Conservation (phyloP, 306 rosid genomes). For the Oemleria cerasiformis region DNA sequence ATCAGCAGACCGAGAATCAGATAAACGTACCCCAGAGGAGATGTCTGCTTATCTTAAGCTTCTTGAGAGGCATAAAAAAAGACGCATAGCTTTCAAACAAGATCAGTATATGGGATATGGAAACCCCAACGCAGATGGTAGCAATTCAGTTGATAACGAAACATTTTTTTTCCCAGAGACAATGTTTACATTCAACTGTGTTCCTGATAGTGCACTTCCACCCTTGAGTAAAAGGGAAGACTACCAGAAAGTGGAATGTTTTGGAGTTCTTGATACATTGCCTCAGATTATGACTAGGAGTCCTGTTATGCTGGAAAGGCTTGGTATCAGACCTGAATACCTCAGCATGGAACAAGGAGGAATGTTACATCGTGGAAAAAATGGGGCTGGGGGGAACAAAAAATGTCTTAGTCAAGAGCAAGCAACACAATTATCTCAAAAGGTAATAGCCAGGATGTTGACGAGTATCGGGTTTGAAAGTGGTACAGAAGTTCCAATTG, state of each 20-base stretch:
- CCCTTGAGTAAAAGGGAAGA: conserved; percentile 38
- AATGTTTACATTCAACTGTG: conserved; percentile 61
- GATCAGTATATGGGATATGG: conserved; percentile 47
- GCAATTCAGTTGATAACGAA: conserved; percentile 40
- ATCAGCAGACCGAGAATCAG: conserved; percentile 49
- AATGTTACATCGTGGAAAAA: conserved; percentile 42
- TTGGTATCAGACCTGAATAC: conserved; percentile 65
- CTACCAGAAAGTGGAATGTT: conserved; percentile 43
- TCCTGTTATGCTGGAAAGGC: conserved; percentile 78
- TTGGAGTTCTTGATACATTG: conserved; percentile 70
- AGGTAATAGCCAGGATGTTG: conserved; percentile 63
- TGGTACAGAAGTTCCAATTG: conserved; percentile 73
- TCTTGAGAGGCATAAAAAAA: conserved; percentile 54
- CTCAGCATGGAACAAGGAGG: conserved; percentile 60
- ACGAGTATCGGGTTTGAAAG: conserved; percentile 67
- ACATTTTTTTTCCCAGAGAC: conserved; percentile 65
- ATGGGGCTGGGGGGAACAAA: conserved; percentile 51
- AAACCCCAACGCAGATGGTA: conserved; percentile 41
- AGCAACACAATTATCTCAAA: conserved; percentile 56
- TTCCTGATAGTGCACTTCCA: conserved; percentile 85
- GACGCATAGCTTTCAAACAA: conserved; percentile 59
- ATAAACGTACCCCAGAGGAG: conserved; percentile 65
- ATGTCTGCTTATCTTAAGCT: conserved; percentile 60
- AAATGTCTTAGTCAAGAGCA: conserved; percentile 61
- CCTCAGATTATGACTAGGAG: conserved; percentile 55